Evolutionary conservation across 73 alveolate species (phyloP).

Genomic region (Paramecium caudatum): DNA sequence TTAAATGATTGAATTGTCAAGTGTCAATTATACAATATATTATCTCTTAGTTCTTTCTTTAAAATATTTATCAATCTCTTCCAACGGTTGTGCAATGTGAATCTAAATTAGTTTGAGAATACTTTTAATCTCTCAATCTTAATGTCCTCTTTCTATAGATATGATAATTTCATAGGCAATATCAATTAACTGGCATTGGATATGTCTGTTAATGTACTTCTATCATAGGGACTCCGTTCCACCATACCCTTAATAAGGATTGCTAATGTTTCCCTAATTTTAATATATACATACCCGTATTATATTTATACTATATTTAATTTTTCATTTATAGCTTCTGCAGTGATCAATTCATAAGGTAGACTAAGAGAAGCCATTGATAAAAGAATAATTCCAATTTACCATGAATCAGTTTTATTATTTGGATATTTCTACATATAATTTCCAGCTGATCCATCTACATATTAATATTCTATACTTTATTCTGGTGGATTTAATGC

Average conservation of each 20-base stretch:
- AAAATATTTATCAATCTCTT: constrained; percentile 13
- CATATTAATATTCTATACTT: neutral
- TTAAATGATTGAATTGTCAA: neutral
- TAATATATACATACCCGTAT: constrained; percentile 24
- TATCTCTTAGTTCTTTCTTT: constrained; percentile 4
- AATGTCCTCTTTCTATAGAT: neutral
- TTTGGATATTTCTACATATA: too few relatives aligned
- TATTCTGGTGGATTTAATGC: constrained; percentile 52
- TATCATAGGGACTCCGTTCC: constrained; percentile 24
- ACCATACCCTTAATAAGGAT: neutral
- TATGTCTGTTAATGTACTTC: neutral
- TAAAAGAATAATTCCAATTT: constrained; percentile 4
- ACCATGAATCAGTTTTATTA: constrained; percentile 8
- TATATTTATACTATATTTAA: neutral
- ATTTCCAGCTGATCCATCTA: too few relatives aligned
- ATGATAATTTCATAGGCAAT: neutral
- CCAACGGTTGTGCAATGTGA: neutral
- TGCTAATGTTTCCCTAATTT: constrained; percentile 42
- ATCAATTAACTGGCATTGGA: neutral
- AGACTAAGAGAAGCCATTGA: constrained; percentile 2
- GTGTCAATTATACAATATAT: neutral
- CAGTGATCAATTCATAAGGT: neutral
- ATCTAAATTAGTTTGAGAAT: neutral
- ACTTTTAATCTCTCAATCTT: neutral
- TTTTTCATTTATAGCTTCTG: neutral